Evolutionary conservation across 2,329 filamentous ascomycete genomes (phyloP).

Genomic region (Reticulascus tulasneorum): DNA sequence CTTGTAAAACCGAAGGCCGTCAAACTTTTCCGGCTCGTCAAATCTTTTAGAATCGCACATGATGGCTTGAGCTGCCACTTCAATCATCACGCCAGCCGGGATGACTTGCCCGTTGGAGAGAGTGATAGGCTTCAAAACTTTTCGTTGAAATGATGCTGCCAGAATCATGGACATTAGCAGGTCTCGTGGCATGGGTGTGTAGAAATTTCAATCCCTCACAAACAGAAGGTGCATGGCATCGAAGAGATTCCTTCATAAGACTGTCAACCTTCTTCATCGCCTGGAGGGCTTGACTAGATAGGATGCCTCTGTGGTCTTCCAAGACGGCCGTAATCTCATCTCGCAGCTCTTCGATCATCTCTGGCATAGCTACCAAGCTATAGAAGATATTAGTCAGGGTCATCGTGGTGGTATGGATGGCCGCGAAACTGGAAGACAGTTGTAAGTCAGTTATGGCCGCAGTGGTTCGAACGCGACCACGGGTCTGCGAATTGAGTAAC

Average conservation of each 20-base stretch:
- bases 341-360: constrained; percentile 45
- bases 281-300: constrained; percentile 26
- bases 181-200: no score
- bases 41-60: constrained; percentile 10
- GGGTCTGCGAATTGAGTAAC: constrained; percentile 34
- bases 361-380: constrained; percentile 45
- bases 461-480: constrained; percentile 26
- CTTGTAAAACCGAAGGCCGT: constrained; percentile 5
- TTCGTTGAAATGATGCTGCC: constrained; percentile 42
- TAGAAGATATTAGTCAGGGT: constrained; percentile 41
- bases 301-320: constrained; percentile 25
- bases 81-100: constrained; percentile 37
- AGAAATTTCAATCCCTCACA: constrained; percentile 25
- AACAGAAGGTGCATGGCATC: constrained; percentile 24
- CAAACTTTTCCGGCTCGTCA: constrained; percentile 3
- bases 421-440: constrained; percentile 41
- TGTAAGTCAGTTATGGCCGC: constrained; percentile 35
- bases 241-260: constrained; percentile 32
- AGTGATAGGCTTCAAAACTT: constrained; percentile 43
- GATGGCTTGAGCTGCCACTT: constrained; percentile 32
- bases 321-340: constrained; percentile 44
- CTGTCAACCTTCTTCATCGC: constrained; percentile 36
- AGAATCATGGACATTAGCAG: constrained; percentile 44
- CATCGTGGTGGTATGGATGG: constrained; percentile 48
- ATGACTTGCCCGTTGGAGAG: constrained; percentile 51